Base-by-base conservation (phyloP, 139 green algal species). In the Nannochloris sp. region DNA sequence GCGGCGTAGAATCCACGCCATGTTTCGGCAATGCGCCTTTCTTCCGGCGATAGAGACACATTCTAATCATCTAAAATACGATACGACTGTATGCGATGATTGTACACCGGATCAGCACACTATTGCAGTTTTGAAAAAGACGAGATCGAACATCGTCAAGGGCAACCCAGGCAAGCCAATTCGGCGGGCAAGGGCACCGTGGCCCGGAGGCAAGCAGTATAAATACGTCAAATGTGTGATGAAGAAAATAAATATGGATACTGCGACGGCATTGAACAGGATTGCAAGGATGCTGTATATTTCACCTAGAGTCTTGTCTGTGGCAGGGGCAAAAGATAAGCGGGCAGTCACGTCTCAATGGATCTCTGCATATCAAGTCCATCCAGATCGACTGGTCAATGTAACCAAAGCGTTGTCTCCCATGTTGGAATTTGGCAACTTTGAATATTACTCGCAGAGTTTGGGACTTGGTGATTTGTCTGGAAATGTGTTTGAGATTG, bases 291-390 rank as follows among this genome's bases (percentile, higher is more conserved):
- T 69, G 37, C 61, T 86, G 44, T 72, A 63, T 44, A 31, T 69
- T 30, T 51, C 66, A 13, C 50, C 62, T 31, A 72, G 69, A 36
- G 5, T 59, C 2, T 82, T 89, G 31, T 62, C 49, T 0, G 81
- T 85, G 36, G 84, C 87, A 16, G 91, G 92, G 59, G 96, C 87
- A 37, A 97, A 97, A 79, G 92, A 97, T 78, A 97, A 95, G 81
- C 73, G 92, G 0, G 92, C 77, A 2, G 72, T 96, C 3, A 97
- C 91, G 0, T 60, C 65, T 5, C 87, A 96, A 76, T 79, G 72
- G 11, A 84, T 91, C 10, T 92, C 90, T 0, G 82, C 77, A 8
- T 85, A 72, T 67, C 87, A 82, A 63, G 61, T 92, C 46, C 37
- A 62, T 50, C 62, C 79, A 4, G 4, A 6, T 4, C 40, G 62